A percentile compares a stretch with the other conserved stretches of the same genome.
Evolutionary conservation across 768 basidiomycete species (phyloP).

Genomic region (Pluteus cervinus): DNA sequence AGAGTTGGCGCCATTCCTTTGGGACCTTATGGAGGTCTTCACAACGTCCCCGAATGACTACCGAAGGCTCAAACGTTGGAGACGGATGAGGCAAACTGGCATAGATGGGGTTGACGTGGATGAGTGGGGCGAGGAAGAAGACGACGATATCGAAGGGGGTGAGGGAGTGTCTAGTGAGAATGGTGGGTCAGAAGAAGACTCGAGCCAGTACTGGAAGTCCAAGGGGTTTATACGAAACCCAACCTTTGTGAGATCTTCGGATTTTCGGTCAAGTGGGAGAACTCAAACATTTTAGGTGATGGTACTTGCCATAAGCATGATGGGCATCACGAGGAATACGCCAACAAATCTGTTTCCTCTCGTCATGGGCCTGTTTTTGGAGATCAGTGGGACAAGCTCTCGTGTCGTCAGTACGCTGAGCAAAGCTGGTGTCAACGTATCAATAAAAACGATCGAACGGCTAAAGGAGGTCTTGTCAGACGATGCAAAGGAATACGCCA

Average conservation of each 20-base stretch:
- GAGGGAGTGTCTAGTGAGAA: constrained; percentile 9
- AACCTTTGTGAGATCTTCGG: constrained; percentile 11
- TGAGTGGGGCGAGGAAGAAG: background rate
- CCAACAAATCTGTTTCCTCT: constrained; percentile 22
- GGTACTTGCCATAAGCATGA: constrained; percentile 14
- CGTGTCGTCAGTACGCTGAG: constrained; percentile 20
- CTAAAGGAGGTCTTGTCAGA: constrained; percentile 20
- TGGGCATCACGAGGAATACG: constrained; percentile 19
- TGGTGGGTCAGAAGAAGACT: constrained; percentile 5
- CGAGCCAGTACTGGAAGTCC: constrained; percentile 7
- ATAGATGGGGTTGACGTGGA: background rate
- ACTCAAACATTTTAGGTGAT: no score
- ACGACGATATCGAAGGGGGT: constrained; percentile 12
- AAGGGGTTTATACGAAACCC: constrained; percentile 19
- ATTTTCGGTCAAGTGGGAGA: background rate
- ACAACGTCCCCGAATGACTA: constrained; percentile 11
- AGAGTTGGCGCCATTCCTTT: constrained; percentile 11
- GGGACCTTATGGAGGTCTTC: constrained; percentile 9
- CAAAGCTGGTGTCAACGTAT: constrained; percentile 20
- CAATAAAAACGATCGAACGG: constrained; percentile 17
- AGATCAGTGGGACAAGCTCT: constrained; percentile 21
- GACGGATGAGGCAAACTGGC: background rate
- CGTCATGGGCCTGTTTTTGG: constrained; percentile 23
- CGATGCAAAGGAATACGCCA: constrained; percentile 16
- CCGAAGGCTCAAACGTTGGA: constrained; percentile 8